These are phyloP conservation scores for Microsporum audouinii DNA, from an alignment of 2,329 filamentous ascomycete genomes.

Conservation along the genomic window DNA sequence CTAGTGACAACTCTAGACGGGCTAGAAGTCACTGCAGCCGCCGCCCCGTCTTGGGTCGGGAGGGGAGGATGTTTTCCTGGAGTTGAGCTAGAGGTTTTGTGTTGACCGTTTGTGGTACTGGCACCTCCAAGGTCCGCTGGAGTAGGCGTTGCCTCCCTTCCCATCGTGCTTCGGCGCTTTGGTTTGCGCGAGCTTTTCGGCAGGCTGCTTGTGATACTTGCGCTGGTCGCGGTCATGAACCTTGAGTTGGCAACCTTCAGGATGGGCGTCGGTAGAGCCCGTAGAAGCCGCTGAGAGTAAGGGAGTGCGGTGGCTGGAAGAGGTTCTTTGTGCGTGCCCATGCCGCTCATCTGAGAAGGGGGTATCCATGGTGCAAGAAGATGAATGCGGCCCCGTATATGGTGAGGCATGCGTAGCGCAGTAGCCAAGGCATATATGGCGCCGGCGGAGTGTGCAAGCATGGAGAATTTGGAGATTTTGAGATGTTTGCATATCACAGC, in stretches of 20 bases:
- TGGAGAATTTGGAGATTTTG: conserved; percentile 90
- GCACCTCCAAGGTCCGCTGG: conserved; percentile 9
- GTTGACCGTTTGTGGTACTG: conserved; percentile 16
- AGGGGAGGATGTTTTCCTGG: conserved; percentile 16
- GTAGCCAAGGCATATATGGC: conserved; percentile 97
- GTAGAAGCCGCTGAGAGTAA: conserved; percentile 79
- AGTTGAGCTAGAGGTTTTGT: conserved; percentile 13
- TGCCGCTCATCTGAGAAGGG: conserved; percentile 77
- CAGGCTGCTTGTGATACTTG: conserved; percentile 66
- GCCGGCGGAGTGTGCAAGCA: conserved; percentile 89
- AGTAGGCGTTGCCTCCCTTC: conserved; percentile 22
- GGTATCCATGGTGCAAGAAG: conserved; percentile 95
- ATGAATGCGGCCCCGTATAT: conserved; percentile 88
- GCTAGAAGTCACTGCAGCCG: background rate
- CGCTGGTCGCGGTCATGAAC: conserved; percentile 86
- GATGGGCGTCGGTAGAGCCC: conserved; percentile 78
- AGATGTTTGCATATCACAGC: conserved; percentile 85
- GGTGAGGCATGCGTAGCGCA: conserved; percentile 86
- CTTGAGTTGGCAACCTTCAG: conserved; percentile 90
- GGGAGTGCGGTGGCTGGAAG: conserved; percentile 74
- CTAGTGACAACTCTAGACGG: conserved; percentile 10
- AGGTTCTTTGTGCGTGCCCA: conserved; percentile 59
- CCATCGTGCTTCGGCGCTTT: conserved; percentile 14
- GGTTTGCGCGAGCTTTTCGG: conserved; percentile 52
- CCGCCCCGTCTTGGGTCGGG: conserved; percentile 8